These are phyloP conservation scores for Russula olivacea DNA, from an alignment of 768 basidiomycete species.

Conservation along the genomic window DNA sequence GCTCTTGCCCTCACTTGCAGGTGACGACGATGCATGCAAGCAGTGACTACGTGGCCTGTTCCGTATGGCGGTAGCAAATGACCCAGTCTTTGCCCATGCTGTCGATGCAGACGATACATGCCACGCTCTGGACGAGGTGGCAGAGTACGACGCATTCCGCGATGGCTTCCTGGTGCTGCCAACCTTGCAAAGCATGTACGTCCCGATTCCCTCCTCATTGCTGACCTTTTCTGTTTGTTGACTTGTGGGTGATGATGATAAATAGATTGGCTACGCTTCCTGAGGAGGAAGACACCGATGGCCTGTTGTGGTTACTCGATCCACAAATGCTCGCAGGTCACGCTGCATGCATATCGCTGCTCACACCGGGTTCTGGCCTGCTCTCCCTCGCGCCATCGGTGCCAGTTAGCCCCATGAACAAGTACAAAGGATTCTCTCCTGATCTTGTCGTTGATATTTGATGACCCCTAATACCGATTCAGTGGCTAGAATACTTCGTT, in stretches of 20 bases:
- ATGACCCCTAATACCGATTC: conserved; percentile 57
- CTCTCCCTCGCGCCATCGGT: conserved; percentile 30
- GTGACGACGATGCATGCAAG: conserved; percentile 21
- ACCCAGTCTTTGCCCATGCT: conserved; percentile 29
- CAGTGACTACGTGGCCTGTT: conserved; percentile 27
- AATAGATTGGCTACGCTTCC: conserved; percentile 33
- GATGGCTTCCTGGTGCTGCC: conserved; percentile 35
- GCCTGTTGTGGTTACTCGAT: conserved; percentile 31
- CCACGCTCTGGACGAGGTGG: conserved; percentile 32
- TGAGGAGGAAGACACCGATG: conserved; percentile 33
- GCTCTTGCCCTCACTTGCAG: conserved; percentile 29
- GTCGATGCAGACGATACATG: conserved; percentile 32
- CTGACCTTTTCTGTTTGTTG: neutral
- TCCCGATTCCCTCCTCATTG: too few relatives aligned
- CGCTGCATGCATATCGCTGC: conserved; percentile 28
- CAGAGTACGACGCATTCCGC: conserved; percentile 32
- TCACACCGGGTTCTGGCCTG: conserved; percentile 29
- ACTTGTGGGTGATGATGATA: conserved; percentile 2
- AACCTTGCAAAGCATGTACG: conserved; percentile 35
- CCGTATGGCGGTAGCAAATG: conserved; percentile 26
- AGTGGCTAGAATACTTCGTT: conserved; percentile 36
- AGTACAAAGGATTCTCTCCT: conserved; percentile 60
- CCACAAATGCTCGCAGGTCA: conserved; percentile 30
- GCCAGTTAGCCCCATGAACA: conserved; percentile 26
- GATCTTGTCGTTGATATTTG: conserved; percentile 63